Base-by-base conservation (phyloP, 1,139 yeast species). In the Geotrichum citri-aurantii region DNA sequence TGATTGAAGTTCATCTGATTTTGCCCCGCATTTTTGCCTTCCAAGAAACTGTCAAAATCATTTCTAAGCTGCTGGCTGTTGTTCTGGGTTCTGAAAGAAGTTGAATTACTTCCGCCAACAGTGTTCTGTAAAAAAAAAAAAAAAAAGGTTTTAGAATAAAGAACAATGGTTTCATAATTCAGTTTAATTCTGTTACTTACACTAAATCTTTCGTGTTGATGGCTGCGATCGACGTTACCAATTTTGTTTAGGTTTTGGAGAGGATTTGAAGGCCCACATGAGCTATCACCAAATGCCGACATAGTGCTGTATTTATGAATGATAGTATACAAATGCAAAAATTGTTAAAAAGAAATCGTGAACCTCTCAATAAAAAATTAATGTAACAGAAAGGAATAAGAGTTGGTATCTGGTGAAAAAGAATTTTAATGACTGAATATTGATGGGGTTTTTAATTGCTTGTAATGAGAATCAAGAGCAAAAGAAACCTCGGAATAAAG, bases 251-350 rank as follows among this genome's bases (percentile, higher is more conserved):
- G 57, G 57, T 63, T 64, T 55, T 68, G 69, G 40, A 71, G 65
- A 4, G 76, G 70, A 57, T 71, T 73, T 3, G 73, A 65, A 0
- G 76, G 75, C 23, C 76, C 76, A 58, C 76, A 73, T 17, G 67
- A 61, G 17, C 26, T 31, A 40, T 58, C 55, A 31, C 49, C 57
- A 21, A 48, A 26, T 17, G 33, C 55, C 2, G 61, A 58, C 61
- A 58, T 58, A 14, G 27, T 49, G 24, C n/a, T 17, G n/a, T 19
- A 17, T 11, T n/a, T 19, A 52, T 44, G 14, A 24, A 6, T 37
- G 48, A 40, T n/a, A 37, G 23, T 14, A 23, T 1, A 27, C 17
- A 40, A 19, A 51, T 31, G 40, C 23, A 17, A 23, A 21, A 48
- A 24, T 2, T 11, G 5, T 37, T 14, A 31, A 11, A 31, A 31